phyloP scores from a whole-genome alignment of 1,284 basidiomycete genomes.

The Uromyces viciae-fabae region DNA sequence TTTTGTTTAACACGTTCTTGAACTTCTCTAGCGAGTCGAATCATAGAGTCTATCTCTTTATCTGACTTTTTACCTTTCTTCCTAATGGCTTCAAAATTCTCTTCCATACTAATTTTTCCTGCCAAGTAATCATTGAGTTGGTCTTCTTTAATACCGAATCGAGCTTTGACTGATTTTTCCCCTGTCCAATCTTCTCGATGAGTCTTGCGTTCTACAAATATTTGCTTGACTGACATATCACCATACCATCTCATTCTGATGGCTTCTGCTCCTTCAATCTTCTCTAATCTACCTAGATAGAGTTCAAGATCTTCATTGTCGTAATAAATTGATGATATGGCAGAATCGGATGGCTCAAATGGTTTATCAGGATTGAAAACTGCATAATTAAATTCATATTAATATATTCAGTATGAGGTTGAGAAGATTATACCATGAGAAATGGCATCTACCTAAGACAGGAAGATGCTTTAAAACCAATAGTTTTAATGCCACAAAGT shows the following conservation, averaged over 20 bases:
- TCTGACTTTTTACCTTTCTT: slow-evolving; percentile 91
- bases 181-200: slow-evolving; percentile 99
- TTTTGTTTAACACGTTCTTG: slow-evolving; percentile 87
- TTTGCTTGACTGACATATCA: slow-evolving; percentile 71
- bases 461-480: slow-evolving; percentile 89
- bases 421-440: background rate
- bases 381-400: slow-evolving; percentile 54
- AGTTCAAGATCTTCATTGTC: slow-evolving; percentile 91
- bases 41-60: slow-evolving; percentile 89
- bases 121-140: slow-evolving; percentile 85
- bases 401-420: slow-evolving; percentile 26
- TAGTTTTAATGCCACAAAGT: slow-evolving; percentile 91
- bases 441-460: slow-evolving; percentile 67
- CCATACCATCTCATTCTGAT: slow-evolving; percentile 97
- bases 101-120: slow-evolving; percentile 90
- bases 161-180: slow-evolving; percentile 97
- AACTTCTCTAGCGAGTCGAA: slow-evolving; percentile 91
- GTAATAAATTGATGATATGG: slow-evolving; percentile 61
- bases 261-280: slow-evolving; percentile 97
- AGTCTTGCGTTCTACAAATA: slow-evolving; percentile 98
- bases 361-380: slow-evolving; percentile 96
- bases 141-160: slow-evolving; percentile 93
- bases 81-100: slow-evolving; percentile 81
- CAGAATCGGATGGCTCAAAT: slow-evolving; percentile 81
- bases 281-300: slow-evolving; percentile 95